These are phyloP conservation scores for Aspergillus ochraceoroseus DNA, from an alignment of 2,329 filamentous ascomycete genomes.

Conservation along the genomic window DNA sequence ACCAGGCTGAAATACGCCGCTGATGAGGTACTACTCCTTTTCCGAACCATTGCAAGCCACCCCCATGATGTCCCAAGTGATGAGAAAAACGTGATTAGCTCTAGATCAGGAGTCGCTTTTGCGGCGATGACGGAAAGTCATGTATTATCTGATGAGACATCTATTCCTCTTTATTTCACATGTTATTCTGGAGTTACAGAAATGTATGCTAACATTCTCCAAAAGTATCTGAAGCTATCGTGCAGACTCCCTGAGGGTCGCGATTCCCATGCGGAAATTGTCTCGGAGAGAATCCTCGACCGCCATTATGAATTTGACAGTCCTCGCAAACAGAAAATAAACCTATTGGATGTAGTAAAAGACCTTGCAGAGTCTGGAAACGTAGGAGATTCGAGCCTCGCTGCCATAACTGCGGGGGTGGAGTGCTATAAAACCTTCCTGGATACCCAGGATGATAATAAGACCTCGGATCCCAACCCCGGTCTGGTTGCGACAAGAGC, in stretches of 20 bases:
- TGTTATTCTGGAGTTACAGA: too few species aligned
- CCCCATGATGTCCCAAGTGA: conserved; percentile 40
- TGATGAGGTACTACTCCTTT: conserved; percentile 35
- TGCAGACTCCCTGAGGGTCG: conserved; percentile 28
- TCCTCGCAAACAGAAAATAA: conserved; percentile 57
- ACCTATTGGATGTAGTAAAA: conserved; percentile 56
- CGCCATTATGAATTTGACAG: conserved; percentile 30
- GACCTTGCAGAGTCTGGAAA: conserved; percentile 57
- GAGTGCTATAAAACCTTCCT: conserved; percentile 40
- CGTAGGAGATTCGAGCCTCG: conserved; percentile 54
- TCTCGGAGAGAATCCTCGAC: conserved; percentile 31
- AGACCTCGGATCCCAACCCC: conserved; percentile 33
- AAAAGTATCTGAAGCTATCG: conserved; percentile 38
- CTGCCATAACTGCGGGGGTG: conserved; percentile 37
- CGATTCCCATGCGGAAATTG: conserved; percentile 29
- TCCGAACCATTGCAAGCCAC: conserved; percentile 4
- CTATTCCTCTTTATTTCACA: conserved; percentile 13
- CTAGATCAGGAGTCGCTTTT: conserved; percentile 73
- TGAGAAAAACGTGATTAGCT: conserved; percentile 62
- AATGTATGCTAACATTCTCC: conserved; percentile 28
- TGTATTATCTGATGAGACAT: conserved; percentile 52
- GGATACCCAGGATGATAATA: conserved; percentile 28
- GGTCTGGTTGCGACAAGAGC: conserved; percentile 46
- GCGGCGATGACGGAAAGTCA: conserved; percentile 61
- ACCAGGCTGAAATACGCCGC: conserved; percentile 37